Conservation (phyloP, 2,329 filamentous ascomycete species). For the Hypoxylon sp. region DNA sequence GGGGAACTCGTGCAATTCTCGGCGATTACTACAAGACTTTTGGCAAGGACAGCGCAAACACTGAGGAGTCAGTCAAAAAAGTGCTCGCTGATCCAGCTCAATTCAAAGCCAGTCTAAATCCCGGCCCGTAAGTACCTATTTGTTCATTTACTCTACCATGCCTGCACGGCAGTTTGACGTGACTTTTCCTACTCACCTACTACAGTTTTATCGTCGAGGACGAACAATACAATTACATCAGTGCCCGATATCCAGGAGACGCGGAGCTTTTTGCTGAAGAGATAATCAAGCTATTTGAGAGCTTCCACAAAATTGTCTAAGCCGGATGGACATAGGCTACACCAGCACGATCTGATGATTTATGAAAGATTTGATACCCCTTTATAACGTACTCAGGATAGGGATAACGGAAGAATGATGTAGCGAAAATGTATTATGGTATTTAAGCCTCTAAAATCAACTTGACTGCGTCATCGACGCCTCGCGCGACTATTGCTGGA, state of each 20-base stretch:
- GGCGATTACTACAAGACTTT: slow-evolving; percentile 67
- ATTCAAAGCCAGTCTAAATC: slow-evolving; percentile 54
- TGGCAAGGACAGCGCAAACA: slow-evolving; percentile 58
- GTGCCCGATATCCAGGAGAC: slow-evolving; percentile 56
- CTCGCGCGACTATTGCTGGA: slow-evolving; percentile 63
- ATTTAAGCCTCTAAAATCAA: slow-evolving; percentile 43
- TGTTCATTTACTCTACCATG: neutral
- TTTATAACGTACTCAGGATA: slow-evolving; percentile 18
- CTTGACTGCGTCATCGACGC: slow-evolving; percentile 65
- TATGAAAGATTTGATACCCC: slow-evolving; percentile 13
- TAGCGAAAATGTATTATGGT: slow-evolving; percentile 17
- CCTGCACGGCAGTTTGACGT: no score
- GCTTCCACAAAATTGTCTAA: slow-evolving; percentile 43
- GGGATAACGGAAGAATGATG: slow-evolving; percentile 6
- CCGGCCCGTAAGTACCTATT: slow-evolving; percentile 51
- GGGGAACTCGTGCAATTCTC: slow-evolving; percentile 57
- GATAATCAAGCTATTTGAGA: slow-evolving; percentile 52
- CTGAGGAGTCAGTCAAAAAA: slow-evolving; percentile 56
- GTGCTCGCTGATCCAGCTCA: slow-evolving; percentile 53
- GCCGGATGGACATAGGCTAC: neutral
- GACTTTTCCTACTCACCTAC: slow-evolving; percentile 12
- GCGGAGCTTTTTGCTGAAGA: slow-evolving; percentile 53
- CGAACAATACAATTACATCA: slow-evolving; percentile 58
- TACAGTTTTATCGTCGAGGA: slow-evolving; percentile 59
- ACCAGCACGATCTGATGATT: neutral